Base-by-base conservation (phyloP, 768 basidiomycete species). In the Pleurotus eryngii region DNA sequence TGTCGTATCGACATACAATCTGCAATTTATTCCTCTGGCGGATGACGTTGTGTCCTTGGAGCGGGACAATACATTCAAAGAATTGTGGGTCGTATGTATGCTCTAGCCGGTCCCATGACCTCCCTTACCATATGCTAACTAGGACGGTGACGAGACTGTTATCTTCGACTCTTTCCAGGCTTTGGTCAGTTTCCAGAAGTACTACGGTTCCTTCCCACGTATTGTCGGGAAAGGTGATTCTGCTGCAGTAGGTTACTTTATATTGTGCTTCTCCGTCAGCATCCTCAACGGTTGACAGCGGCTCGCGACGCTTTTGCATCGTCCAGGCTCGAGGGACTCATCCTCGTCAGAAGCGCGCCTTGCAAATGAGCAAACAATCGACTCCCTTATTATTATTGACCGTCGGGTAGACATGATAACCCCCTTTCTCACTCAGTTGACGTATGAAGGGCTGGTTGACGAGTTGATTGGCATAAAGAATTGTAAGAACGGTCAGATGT, bases 401-500 rank as follows among this genome's bases (percentile, higher is more conserved):
- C 85, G 97, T 48, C 85, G 86, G 35, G 85, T 90, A 8, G 97
- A 99, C 66, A 90, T 98, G 90, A 86, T 98, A 58, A 97, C 97
- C 0, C 94, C 97, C 1, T 76, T 98, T 50, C 82, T 96, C 46
- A 98, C 97, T 2, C 95, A 98, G 65, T 76, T 98, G 57, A 99
- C 97, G 0, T 98, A 98, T 63, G 90, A 98, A 68, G 97, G 97
- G 17, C 85, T 99, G 48, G 79, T 98, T 35, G 97, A 98, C 66
- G 97, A 99, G 69, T 74, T 93, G 37, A 77, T 97, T 47, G 90
- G 92, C 0, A 87, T 99, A 60, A 89, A 83, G 70, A 94, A 97
- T 65, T 89, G 95, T 93, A 64, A 58, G 87, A 71, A 14, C 35
- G 47, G 39, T 50, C 30, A n/a, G 18, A 39, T 48, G n/a, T 45